Evolutionary conservation across 257 asterid genomes (phyloP).

Genomic region (Solanum bulbocastanum): DNA sequence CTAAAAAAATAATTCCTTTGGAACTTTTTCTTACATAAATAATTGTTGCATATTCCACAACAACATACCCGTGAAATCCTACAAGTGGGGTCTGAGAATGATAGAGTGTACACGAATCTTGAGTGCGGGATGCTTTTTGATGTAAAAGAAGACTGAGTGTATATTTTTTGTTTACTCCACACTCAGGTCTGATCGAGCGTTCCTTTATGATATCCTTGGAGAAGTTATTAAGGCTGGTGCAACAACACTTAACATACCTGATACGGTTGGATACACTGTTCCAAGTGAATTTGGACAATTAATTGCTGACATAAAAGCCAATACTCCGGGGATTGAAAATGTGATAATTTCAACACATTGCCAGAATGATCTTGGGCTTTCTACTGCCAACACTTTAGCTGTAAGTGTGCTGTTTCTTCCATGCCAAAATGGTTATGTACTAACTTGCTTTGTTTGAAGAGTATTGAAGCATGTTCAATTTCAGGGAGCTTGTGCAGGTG

Average conservation of each 20-base stretch:
- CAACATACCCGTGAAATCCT: neutral
- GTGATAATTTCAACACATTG: slow-evolving; percentile 90
- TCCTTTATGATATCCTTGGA: slow-evolving; percentile 78
- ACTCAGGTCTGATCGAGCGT: slow-evolving; percentile 69
- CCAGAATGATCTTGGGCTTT: slow-evolving; percentile 94
- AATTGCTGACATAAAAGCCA: slow-evolving; percentile 76
- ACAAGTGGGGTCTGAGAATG: neutral
- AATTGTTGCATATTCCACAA: neutral
- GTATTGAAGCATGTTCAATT: slow-evolving; percentile 4
- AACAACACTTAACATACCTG: slow-evolving; percentile 93
- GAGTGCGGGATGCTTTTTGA: neutral
- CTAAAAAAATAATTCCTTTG: neutral
- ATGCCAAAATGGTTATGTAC: neutral
- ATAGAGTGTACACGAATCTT: neutral
- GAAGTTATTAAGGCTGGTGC: slow-evolving; percentile 96
- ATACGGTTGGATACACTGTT: slow-evolving; percentile 78
- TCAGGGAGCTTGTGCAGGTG: slow-evolving; percentile 93
- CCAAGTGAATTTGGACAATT: slow-evolving; percentile 73
- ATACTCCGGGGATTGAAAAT: slow-evolving; percentile 80
- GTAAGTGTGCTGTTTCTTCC: slow-evolving; percentile 22
- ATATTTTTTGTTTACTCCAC: slow-evolving; percentile 1
- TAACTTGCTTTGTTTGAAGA: neutral
- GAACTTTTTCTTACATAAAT: neutral
- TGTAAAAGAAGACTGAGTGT: neutral
- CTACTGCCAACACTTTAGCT: slow-evolving; percentile 80